Conservation (phyloP, 2,329 filamentous ascomycete species). For the Phaeosphaeriaceae sp. region DNA sequence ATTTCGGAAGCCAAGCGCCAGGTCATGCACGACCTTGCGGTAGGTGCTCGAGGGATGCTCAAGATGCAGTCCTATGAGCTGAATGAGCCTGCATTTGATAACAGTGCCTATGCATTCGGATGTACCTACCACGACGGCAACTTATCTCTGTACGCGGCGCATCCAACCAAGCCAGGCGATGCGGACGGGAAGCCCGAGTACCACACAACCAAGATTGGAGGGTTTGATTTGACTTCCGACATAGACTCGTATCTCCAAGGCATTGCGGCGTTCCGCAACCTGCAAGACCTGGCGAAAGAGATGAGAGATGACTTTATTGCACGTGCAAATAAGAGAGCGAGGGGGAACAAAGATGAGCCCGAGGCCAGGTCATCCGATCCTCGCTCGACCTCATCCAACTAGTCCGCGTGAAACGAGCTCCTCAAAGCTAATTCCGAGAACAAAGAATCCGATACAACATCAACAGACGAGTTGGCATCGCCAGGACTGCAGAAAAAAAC, state of each 20-base stretch:
- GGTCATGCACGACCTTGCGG: constrained; percentile 49
- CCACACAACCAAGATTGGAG: no score
- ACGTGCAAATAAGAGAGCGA: constrained; percentile 14
- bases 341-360: no score
- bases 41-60: constrained; percentile 19
- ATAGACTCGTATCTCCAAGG: constrained; percentile 12
- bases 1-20: constrained; percentile 18
- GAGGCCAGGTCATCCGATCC: no score
- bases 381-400: no score
- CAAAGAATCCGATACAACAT: not conserved
- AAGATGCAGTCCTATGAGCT: constrained; percentile 14
- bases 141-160: no score
- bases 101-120: constrained; percentile 27
- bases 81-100: constrained; percentile 13
- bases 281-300: constrained; percentile 22
- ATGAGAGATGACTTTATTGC: constrained; percentile 24
- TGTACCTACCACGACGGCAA: constrained; percentile 17
- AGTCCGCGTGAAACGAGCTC: no score
- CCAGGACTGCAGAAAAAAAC: not conserved
- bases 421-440: not conserved
- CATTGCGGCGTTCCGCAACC: constrained; percentile 24
- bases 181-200: no score
- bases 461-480: not conserved
- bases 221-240: no score
- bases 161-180: no score